Conservation (phyloP, 331 rosid species). For the Quercus phellos region DNA sequence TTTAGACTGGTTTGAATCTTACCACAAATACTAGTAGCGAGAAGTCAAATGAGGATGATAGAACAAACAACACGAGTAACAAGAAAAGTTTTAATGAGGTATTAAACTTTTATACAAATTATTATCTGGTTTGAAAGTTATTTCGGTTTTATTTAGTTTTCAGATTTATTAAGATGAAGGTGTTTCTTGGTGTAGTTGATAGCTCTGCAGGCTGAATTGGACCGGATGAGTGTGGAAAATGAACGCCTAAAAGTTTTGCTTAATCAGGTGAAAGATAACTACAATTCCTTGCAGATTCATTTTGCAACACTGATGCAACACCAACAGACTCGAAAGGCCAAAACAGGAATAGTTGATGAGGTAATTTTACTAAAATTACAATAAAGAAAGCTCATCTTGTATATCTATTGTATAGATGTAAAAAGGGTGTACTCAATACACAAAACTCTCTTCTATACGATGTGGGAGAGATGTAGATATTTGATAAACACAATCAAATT, state of each 20-base stretch:
- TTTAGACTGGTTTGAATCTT: slow-evolving; percentile 55
- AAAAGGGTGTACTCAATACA: too few species aligned
- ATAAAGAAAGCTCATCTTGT: not conserved
- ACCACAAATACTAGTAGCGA: slow-evolving; percentile 29
- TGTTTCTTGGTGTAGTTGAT: slow-evolving; percentile 24
- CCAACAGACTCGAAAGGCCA: slow-evolving; percentile 1
- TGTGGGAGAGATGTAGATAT: too few species aligned
- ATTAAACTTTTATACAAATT: too few species aligned
- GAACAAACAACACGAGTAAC: slow-evolving; percentile 25
- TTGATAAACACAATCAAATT: too few species aligned
- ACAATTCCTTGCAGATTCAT: slow-evolving; percentile 33
- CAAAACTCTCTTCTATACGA: too few species aligned
- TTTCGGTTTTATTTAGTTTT: not conserved
- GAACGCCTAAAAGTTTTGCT: slow-evolving; percentile 39
- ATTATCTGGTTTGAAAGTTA: too few species aligned
- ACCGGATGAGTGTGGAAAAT: slow-evolving; percentile 40
- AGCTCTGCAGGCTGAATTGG: slow-evolving; percentile 36
- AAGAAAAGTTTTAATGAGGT: slow-evolving; percentile 8
- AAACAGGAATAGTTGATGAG: not conserved
- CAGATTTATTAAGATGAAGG: not conserved
- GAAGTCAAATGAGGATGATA: slow-evolving; percentile 31
- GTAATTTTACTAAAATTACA: not conserved
- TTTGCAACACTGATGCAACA: slow-evolving; percentile 16
- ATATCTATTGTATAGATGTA: too few species aligned
- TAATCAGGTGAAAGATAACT: slow-evolving; percentile 31